These are phyloP conservation scores for Dothistroma pini DNA, from an alignment of 2,329 filamentous ascomycete genomes.

Conservation along the genomic window DNA sequence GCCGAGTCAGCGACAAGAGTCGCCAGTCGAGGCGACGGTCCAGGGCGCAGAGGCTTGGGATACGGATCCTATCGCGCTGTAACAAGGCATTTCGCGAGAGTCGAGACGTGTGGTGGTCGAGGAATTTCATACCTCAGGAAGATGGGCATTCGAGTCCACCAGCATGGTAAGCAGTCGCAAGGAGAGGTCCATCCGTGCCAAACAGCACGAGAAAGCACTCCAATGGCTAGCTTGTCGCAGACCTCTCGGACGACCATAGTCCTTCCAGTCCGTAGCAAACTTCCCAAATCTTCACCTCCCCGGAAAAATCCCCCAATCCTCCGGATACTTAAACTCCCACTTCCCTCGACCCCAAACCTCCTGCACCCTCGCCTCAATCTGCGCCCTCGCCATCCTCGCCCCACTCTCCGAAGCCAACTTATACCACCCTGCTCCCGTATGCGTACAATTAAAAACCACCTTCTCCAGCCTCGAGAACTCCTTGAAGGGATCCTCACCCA, in stretches of 20 bases:
- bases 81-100: background rate
- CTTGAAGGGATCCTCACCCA: slow-evolving; percentile 5
- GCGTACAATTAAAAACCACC: background rate
- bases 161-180: background rate
- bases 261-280: background rate
- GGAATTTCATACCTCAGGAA: too few species aligned
- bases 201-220: background rate
- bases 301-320: slow-evolving; percentile 3
- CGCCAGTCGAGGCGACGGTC: background rate
- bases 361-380: background rate
- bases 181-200: background rate
- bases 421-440: background rate
- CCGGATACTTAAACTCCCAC: slow-evolving; percentile 8
- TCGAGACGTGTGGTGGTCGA: too few species aligned
- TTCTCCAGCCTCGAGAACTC: slow-evolving; percentile 1
- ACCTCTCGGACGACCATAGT: background rate
- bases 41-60: background rate
- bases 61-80: background rate
- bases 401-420: slow-evolving; percentile 3
- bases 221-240: slow-evolving; percentile 2
- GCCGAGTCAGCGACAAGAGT: too few species aligned
- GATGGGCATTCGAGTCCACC: background rate
- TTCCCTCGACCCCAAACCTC: background rate
- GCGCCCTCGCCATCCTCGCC: slow-evolving; percentile 4
- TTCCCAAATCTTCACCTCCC: background rate